These are phyloP conservation scores for Paramecium primaurelia DNA, from an alignment of 73 alveolate species.

Conservation along the genomic window DNA sequence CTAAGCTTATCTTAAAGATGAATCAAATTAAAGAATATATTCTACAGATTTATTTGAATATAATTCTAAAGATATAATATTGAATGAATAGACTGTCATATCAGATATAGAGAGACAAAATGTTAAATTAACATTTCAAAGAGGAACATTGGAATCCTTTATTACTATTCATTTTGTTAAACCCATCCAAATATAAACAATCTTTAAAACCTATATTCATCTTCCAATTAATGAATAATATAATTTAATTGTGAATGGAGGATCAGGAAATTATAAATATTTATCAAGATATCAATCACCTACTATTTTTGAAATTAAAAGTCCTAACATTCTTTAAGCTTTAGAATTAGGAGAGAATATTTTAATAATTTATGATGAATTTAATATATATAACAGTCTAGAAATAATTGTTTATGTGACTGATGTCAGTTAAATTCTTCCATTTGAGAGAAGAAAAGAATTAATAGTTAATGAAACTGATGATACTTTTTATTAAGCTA, in stretches of 20 bases:
- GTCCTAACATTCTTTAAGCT: neutral
- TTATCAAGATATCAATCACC: neutral
- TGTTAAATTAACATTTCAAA: neutral
- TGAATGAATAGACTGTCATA: neutral
- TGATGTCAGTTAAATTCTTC: neutral
- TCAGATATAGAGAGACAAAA: neutral
- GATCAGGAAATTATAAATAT: neutral
- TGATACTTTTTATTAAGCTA: neutral
- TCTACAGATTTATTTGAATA: neutral
- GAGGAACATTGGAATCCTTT: neutral
- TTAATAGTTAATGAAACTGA: neutral
- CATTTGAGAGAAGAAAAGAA: conserved; percentile 6
- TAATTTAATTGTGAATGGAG: neutral
- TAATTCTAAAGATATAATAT: neutral
- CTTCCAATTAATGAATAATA: neutral
- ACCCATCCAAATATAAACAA: neutral
- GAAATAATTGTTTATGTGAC: neutral
- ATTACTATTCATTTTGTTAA: neutral
- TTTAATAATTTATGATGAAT: neutral
- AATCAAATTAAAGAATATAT: neutral
- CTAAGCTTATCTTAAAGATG: neutral
- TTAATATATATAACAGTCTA: neutral
- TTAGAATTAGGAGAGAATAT: neutral
- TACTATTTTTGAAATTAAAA: neutral
- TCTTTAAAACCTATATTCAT: neutral